Base-by-base conservation (phyloP, 495 filamentous ascomycete genomes). In the Aspergillus conjunctus region DNA sequence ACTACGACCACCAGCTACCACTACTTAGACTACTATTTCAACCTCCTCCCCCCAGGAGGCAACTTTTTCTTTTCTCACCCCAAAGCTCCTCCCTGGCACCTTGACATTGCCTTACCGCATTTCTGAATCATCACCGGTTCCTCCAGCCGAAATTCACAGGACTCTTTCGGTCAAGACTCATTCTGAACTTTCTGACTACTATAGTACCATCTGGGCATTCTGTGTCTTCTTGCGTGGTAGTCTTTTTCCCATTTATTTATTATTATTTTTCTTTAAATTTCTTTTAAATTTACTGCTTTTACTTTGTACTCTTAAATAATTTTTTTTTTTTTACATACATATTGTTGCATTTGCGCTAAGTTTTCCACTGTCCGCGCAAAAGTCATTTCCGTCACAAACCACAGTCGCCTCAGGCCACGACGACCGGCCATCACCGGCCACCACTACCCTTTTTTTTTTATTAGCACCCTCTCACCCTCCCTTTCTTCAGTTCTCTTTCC, bases 311-410 rank as follows among this genome's bases (percentile, higher is more conserved):
- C 44, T 61, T 54, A 61, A 57, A 52, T 52, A 56, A 45, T 49
- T 46, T 56, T 54, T 50, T 64, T 60, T 51, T 59, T 59, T 62
- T 58, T 26, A 53, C 46, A 56, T 61, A 48, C 30, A 32, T 20
- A 52, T 60, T 54, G 33, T 41, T 43, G 12, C 20, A 22, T 46
- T 21, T 51, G 56, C 46, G 46, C 56, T 22, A 48, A 48, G 49
- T 22, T 58, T 39, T 60, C 51, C 60, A 41, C 56, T 20, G 51
- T 37, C 51, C 34, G 30, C 14, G 41, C 18, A 1, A 46, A 50
- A 59, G 53, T 69, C 63, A 61, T 66, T 71, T 69, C 67, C 73
- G 74, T 76, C 73, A 75, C 68, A 59, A 52, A 49, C 58, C 37
- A 46, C 34, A 33, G 51, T 54, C 67, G 75, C 71, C 75, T 77